phyloP scores from a whole-genome alignment of 805 yeast species.

The Monosporozyma solicola region DNA sequence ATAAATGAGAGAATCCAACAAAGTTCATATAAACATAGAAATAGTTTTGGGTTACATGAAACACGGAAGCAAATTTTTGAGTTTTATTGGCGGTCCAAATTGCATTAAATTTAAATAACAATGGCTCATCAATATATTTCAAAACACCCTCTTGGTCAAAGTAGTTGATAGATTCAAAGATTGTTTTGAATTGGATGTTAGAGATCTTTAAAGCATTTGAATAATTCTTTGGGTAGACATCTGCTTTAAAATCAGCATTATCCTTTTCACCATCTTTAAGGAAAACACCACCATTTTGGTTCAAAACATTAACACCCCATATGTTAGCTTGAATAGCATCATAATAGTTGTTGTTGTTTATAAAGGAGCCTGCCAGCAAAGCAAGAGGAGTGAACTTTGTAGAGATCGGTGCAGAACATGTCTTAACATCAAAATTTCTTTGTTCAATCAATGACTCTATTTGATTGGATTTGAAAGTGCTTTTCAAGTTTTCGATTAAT shows the following conservation, averaged over 20 bases:
- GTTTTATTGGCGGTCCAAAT: constrained; percentile 58
- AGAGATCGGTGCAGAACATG: constrained; percentile 53
- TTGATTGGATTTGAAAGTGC: constrained; percentile 11
- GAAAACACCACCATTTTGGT: constrained; percentile 7
- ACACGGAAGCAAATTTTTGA: constrained; percentile 64
- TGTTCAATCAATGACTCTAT: constrained; percentile 14
- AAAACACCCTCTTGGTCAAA: constrained; percentile 1
- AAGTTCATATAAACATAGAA: constrained; percentile 58
- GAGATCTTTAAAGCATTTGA: constrained; percentile 48
- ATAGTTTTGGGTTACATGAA: constrained; percentile 50
- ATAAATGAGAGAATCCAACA: constrained; percentile 61
- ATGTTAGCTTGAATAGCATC: constrained; percentile 71
- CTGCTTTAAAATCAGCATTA: not conserved
- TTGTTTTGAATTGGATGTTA: constrained; percentile 68
- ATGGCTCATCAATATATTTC: constrained; percentile 43
- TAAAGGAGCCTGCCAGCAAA: constrained; percentile 41
- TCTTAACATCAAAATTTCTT: constrained; percentile 16
- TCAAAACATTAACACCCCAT: constrained; percentile 37
- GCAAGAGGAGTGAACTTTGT: constrained; percentile 64
- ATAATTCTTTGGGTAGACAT: constrained; percentile 49
- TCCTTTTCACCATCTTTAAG: constrained; percentile 2
- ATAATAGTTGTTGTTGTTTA: constrained; percentile 1
- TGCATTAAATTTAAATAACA: constrained; percentile 52
- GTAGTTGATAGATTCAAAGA: constrained; percentile 46
- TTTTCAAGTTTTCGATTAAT: constrained; percentile 24